phyloP scores from a whole-genome alignment of 2,329 filamentous ascomycete species.

The Xylariaceae sp. region DNA sequence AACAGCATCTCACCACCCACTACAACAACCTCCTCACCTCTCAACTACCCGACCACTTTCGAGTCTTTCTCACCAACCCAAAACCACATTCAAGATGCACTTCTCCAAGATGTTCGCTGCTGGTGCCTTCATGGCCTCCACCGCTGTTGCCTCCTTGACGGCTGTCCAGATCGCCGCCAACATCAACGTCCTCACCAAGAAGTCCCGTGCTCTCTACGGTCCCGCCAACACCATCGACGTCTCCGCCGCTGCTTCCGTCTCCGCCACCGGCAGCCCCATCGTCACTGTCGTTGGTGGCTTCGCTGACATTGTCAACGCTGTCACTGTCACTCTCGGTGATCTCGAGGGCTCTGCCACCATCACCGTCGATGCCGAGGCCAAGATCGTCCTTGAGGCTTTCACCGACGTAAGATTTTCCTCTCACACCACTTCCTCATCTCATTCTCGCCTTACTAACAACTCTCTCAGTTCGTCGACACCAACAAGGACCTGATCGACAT shows the following conservation, averaged over 20 bases:
- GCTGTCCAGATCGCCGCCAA: slow-evolving; percentile 9
- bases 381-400: slow-evolving; percentile 15
- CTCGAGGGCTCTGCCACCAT: slow-evolving; percentile 2
- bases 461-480: slow-evolving; percentile 10
- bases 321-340: not conserved
- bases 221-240: slow-evolving; percentile 15
- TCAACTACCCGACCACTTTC: not conserved
- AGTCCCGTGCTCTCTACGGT: slow-evolving; percentile 8
- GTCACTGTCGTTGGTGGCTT: slow-evolving; percentile 9
- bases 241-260: slow-evolving; percentile 12
- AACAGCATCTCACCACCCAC: slow-evolving; percentile 8
- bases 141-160: slow-evolving; percentile 11
- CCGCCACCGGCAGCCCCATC: slow-evolving; percentile 13
- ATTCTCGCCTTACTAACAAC: not conserved
- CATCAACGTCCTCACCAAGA: slow-evolving; percentile 5
- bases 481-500: slow-evolving; percentile 16
- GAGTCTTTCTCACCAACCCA: not conserved
- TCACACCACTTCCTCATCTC: not conserved
- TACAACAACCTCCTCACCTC: not conserved
- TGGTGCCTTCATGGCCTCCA: slow-evolving; percentile 15
- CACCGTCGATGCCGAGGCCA: slow-evolving; percentile 6
- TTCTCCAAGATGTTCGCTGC: slow-evolving; percentile 18
- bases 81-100: slow-evolving; percentile 11
- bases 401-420: slow-evolving; percentile 6
- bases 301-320: slow-evolving; percentile 13